A percentile compares a stretch with the other conserved stretches of the same genome.
Evolutionary conservation across 2,329 filamentous ascomycete genomes (phyloP).

Genomic region (Zymoseptoria pseudotritici): DNA sequence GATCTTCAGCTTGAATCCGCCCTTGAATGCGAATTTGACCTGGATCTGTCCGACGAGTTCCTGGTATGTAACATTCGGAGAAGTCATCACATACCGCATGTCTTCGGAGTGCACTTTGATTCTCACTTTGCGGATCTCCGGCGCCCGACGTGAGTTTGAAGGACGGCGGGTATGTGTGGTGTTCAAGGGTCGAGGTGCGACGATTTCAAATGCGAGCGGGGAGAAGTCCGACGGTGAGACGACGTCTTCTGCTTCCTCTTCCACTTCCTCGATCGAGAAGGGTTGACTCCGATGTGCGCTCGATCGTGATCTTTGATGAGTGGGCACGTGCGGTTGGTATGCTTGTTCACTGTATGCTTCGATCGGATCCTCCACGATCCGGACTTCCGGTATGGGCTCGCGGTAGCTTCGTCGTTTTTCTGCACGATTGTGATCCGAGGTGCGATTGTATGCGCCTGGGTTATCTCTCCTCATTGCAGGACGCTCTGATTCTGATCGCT

Average conservation of each 20-base stretch:
- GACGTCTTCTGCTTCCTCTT: conserved; percentile 50
- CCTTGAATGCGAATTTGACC: conserved; percentile 73
- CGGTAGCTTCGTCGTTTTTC: conserved; percentile 50
- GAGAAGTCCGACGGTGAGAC: conserved; percentile 20
- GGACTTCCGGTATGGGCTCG: conserved; percentile 56
- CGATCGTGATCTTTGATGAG: conserved; percentile 26
- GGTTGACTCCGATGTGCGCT: conserved; percentile 38
- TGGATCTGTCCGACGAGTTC: conserved; percentile 73
- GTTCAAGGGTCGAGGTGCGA: conserved; percentile 30
- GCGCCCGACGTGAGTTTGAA: conserved; percentile 43
- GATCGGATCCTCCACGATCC: conserved; percentile 38
- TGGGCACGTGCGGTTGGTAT: conserved; percentile 6
- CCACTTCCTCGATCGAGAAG: conserved; percentile 72
- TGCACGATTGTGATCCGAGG: conserved; percentile 24
- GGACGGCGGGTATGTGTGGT: conserved; percentile 35
- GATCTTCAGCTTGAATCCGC: conserved; percentile 78
- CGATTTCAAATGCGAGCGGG: conserved; percentile 51
- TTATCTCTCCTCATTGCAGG: conserved; percentile 31
- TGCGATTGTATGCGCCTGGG: conserved; percentile 21
- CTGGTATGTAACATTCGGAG: conserved; percentile 61
- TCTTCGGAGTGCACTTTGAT: conserved; percentile 91
- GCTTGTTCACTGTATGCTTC: conserved; percentile 27
- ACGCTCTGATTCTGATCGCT: conserved; percentile 39
- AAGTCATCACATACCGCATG: conserved; percentile 86
- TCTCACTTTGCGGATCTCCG: conserved; percentile 67